These are phyloP conservation scores for Chiua sp. DNA, from an alignment of 1,284 basidiomycete genomes.

Conservation along the genomic window DNA sequence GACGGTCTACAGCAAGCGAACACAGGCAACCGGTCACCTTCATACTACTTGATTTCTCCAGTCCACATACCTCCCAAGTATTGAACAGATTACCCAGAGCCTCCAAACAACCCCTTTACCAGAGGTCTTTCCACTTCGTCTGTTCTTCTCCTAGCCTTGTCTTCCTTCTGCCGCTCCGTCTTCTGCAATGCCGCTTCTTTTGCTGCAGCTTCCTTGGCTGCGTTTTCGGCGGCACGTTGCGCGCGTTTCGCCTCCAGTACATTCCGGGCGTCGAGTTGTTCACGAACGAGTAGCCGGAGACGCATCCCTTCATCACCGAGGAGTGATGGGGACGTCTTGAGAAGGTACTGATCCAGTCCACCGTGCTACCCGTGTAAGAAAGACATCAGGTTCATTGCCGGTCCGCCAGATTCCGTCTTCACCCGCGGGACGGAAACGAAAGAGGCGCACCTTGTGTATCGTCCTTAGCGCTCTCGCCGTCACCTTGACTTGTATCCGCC, in stretches of 20 bases:
- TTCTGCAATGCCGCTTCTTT: constrained; percentile 18
- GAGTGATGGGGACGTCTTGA: constrained; percentile 64
- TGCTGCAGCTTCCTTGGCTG: constrained; percentile 19
- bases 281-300: constrained; percentile 64
- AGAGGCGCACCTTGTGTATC: constrained; percentile 71
- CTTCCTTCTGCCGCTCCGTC: constrained; percentile 10
- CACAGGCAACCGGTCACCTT: background rate
- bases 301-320: constrained; percentile 80
- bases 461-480: constrained; percentile 78
- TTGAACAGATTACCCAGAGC: background rate
- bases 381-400: background rate
- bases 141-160: constrained; percentile 11
- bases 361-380: constrained; percentile 59
- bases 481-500: constrained; percentile 67
- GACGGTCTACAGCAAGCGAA: background rate
- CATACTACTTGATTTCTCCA: background rate
- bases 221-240: constrained; percentile 21
- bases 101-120: constrained; percentile 26
- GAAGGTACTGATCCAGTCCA: constrained; percentile 81
- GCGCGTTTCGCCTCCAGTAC: constrained; percentile 24
- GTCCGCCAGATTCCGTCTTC: background rate
- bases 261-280: constrained; percentile 38
- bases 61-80: background rate
- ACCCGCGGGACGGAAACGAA: background rate
- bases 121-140: constrained; percentile 13